phyloP scores from a whole-genome alignment of 2,329 filamentous ascomycete genomes.

The Aureobasidium sp. region DNA sequence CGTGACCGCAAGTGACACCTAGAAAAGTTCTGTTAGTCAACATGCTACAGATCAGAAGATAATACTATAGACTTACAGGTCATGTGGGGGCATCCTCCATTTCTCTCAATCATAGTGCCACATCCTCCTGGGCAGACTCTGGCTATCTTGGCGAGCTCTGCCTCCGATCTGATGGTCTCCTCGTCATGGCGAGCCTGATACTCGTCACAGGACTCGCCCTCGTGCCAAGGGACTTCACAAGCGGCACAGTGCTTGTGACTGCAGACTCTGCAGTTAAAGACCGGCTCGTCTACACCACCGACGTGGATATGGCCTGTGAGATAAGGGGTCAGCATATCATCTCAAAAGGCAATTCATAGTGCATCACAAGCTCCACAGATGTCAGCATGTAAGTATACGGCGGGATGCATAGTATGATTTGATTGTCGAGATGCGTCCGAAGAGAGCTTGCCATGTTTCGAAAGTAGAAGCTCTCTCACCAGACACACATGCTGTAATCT shows the following conservation, averaged over 20 bases:
- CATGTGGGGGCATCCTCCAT: conserved; percentile 29
- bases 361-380: too few relatives aligned
- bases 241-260: conserved; percentile 25
- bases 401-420: too few relatives aligned
- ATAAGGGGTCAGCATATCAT: too few relatives aligned
- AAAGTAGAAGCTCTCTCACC: too few relatives aligned
- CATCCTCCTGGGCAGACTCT: conserved; percentile 28
- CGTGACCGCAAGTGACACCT: not conserved
- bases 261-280: conserved; percentile 27
- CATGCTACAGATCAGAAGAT: not conserved
- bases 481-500: too few relatives aligned
- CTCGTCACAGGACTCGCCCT: conserved; percentile 25
- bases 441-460: too few relatives aligned
- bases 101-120: conserved; percentile 26
- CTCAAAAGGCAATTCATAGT: too few relatives aligned
- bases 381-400: too few relatives aligned
- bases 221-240: conserved; percentile 28
- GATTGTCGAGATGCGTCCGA: too few relatives aligned
- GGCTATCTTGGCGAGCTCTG: conserved; percentile 20
- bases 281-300: conserved; percentile 20
- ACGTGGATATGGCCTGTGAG: conserved; percentile 23
- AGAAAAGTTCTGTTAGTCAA: not conserved
- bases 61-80: conserved; percentile 22
- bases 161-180: conserved; percentile 15
- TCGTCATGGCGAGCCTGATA: not conserved